These are phyloP conservation scores for Coelastrella sp. DNA, from an alignment of 139 green algal genomes.

Conservation along the genomic window DNA sequence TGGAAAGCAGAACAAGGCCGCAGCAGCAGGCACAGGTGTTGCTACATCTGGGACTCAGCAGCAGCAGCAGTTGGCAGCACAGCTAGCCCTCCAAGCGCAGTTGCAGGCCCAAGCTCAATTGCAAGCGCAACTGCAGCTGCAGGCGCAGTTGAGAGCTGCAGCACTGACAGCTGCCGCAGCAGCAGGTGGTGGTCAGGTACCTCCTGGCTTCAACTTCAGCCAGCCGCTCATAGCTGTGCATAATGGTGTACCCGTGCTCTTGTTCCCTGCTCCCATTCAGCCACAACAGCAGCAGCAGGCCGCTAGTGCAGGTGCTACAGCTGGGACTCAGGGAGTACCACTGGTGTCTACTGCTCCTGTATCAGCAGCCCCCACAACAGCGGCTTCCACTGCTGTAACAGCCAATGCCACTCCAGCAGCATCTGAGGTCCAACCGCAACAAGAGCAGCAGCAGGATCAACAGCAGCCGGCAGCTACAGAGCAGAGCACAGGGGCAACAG, in stretches of 20 bases:
- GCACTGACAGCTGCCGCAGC: slow-evolving; percentile 26
- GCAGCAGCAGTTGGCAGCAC: slow-evolving; percentile 33
- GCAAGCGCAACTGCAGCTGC: slow-evolving; percentile 22
- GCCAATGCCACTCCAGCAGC: slow-evolving; percentile 3
- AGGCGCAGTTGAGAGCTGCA: slow-evolving; percentile 20
- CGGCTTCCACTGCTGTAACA: background rate
- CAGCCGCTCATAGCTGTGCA: slow-evolving; percentile 11
- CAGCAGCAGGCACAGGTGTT: background rate
- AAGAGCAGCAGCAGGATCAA: slow-evolving; percentile 15
- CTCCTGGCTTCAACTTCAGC: background rate
- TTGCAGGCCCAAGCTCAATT: slow-evolving; percentile 31
- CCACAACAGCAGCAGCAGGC: slow-evolving; percentile 25
- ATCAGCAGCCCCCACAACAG: background rate
- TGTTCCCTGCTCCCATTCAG: slow-evolving; percentile 36
- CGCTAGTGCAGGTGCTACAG: background rate
- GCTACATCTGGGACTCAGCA: background rate
- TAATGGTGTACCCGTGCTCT: slow-evolving; percentile 37
- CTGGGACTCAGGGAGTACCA: background rate
- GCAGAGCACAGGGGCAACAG: slow-evolving; percentile 1
- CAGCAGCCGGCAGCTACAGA: background rate
- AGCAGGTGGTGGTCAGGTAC: background rate
- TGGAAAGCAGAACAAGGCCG: background rate
- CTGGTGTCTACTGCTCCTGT: background rate
- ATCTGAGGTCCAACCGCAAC: background rate
- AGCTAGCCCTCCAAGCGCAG: slow-evolving; percentile 25